These are phyloP conservation scores for Psilocybe sp. DNA, from an alignment of 768 basidiomycete species.

Conservation along the genomic window DNA sequence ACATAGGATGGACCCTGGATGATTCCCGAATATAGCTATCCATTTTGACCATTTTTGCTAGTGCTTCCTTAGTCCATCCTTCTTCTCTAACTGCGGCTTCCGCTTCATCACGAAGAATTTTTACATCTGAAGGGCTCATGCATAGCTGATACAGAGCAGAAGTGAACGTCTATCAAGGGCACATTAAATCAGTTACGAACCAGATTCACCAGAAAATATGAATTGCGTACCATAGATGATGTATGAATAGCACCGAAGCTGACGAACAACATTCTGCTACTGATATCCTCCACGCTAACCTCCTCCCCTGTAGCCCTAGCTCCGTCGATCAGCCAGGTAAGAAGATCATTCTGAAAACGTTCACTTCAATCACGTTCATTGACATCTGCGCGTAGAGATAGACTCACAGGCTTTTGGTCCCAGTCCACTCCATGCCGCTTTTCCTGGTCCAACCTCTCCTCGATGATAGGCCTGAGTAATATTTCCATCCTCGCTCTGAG, in stretches of 20 bases:
- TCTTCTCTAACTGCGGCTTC: conserved; percentile 31
- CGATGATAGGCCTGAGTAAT: conserved; percentile 25
- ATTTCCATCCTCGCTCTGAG: conserved; percentile 15
- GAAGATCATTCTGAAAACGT: conserved; percentile 38
- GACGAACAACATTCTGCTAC: conserved; percentile 31
- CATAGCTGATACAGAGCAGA: conserved; percentile 37
- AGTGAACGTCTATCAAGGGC: conserved; percentile 28
- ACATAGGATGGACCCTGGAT: conserved; percentile 12
- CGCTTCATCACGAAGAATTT: conserved; percentile 41
- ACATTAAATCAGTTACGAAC: background rate
- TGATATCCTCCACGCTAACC: conserved; percentile 25
- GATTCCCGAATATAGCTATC: conserved; percentile 47
- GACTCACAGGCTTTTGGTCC: conserved; percentile 26
- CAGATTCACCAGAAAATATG: background rate
- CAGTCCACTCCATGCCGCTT: conserved; percentile 21
- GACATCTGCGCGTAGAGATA: background rate
- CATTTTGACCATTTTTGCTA: conserved; percentile 38
- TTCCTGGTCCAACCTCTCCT: conserved; percentile 21
- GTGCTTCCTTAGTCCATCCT: conserved; percentile 33
- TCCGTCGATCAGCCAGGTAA: conserved; percentile 44
- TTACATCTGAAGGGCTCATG: conserved; percentile 26
- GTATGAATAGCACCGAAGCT: conserved; percentile 46
- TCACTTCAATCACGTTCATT: background rate
- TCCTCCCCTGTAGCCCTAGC: conserved; percentile 26
- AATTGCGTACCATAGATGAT: conserved; percentile 33